Percentiles rank a stretch among this genome's conserved stretches.
Evolutionary conservation across 1,139 yeast species (phyloP).

Genomic region (Cylindricascospora bacillispora): DNA sequence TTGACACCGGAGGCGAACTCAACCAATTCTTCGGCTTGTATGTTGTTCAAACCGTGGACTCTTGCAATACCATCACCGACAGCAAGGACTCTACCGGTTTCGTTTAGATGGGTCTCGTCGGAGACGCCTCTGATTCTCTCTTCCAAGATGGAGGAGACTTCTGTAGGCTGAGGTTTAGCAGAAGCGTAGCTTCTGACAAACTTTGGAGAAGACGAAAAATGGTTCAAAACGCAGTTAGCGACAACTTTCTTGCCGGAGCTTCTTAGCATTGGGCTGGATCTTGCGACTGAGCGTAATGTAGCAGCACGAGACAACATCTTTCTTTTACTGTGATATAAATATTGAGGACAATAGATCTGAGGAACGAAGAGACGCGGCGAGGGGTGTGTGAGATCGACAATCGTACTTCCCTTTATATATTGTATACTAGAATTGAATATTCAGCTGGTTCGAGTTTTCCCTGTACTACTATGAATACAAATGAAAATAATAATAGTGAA

Average conservation of each 20-base stretch:
- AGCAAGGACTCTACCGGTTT: slow-evolving; percentile 98
- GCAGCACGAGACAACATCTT: slow-evolving; percentile 3
- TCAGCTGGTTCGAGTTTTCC: no score
- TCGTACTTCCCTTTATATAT: no score
- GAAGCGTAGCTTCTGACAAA: slow-evolving; percentile 64
- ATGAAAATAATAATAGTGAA: no score
- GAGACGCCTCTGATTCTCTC: slow-evolving; percentile 99
- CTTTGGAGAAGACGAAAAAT: slow-evolving; percentile 37
- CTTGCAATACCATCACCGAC: slow-evolving; percentile 99
- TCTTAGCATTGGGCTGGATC: no score
- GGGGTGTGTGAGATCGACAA: no score
- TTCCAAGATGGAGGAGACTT: slow-evolving; percentile 97
- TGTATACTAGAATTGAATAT: no score
- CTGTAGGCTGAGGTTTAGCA: slow-evolving; percentile 98
- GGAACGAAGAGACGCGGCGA: no score
- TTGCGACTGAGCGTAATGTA: no score
- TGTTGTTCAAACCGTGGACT: slow-evolving; percentile 98
- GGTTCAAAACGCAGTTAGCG: slow-evolving; percentile 27
- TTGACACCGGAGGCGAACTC: slow-evolving; percentile 99
- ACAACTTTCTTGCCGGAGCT: not conserved
- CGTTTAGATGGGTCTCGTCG: slow-evolving; percentile 94
- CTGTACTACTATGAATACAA: no score
- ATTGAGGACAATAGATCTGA: no score
- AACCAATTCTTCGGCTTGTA: slow-evolving; percentile 99
- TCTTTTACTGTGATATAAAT: slow-evolving; percentile 1